Evolutionary conservation across 805 yeast species (phyloP).

Genomic region (Saturnispora ahearnii): DNA sequence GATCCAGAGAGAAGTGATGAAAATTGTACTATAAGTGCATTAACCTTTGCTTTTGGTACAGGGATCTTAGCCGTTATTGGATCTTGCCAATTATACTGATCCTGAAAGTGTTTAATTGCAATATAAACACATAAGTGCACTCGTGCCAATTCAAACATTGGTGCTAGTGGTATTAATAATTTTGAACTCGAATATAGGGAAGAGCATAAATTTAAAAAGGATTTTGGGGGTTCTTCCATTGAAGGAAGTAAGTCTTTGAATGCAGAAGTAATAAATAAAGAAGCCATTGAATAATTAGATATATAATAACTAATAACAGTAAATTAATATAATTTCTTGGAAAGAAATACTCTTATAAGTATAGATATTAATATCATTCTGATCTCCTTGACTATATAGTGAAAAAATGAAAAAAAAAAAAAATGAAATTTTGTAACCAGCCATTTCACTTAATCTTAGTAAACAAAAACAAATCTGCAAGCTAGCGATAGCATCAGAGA

Average conservation of each 20-base stretch:
- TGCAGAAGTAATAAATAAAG: constrained; percentile 27
- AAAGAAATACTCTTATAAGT: no score
- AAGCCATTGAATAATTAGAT: constrained; percentile 19
- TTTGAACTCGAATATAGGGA: constrained; percentile 47
- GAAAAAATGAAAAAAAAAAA: not conserved
- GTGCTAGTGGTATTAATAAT: constrained; percentile 37
- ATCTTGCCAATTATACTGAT: constrained; percentile 36
- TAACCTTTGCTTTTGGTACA: constrained; percentile 37
- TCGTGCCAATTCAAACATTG: constrained; percentile 54
- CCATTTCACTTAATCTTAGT: not conserved
- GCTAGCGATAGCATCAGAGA: not conserved
- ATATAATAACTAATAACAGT: not conserved
- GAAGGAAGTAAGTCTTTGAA: constrained; percentile 45
- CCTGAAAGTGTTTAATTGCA: constrained; percentile 43
- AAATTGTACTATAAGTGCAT: constrained; percentile 38
- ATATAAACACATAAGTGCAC: constrained; percentile 59
- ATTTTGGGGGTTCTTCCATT: constrained; percentile 35
- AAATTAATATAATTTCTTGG: not conserved
- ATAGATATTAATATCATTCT: not conserved
- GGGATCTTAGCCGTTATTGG: constrained; percentile 50
- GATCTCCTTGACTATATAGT: not conserved
- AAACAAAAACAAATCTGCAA: constrained; percentile 1
- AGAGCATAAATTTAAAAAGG: constrained; percentile 32
- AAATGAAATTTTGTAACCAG: not conserved
- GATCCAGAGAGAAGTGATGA: constrained; percentile 14